Base-by-base conservation (phyloP, 306 rosid genomes). In the Oxytropis ochrocephala region DNA sequence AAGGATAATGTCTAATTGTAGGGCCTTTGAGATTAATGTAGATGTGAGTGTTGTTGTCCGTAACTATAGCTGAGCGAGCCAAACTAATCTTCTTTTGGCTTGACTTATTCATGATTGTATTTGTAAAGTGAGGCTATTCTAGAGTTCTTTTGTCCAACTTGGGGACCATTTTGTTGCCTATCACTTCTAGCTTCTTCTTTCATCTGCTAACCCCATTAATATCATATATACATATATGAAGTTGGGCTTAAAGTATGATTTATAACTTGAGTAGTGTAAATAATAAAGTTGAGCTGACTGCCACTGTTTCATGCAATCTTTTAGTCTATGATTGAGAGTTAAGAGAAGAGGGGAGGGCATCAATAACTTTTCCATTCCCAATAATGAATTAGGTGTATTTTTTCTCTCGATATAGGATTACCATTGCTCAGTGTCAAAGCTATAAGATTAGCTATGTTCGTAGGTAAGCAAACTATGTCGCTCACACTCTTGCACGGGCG, bases 21-120 rank as follows among this genome's bases (percentile, higher is more conserved):
- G 86, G 80, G 62, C 14, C 80, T 4, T 57, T 7, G 43, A 64
- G 75, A 72, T 56, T 78, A 74, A 82, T 46, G 67, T 48, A 48
- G 62, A 72, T 12, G 79, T 81, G 70, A 74, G 77, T 64, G 74
- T 51, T 73, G 38, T 67, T 73, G 82, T 73, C 82, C 19, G 1
- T 64, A 59, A 73, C 64, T 61, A 7, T 77, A 38, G 38, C 33
- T 8, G 35, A 50, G 63, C 72, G 35, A 50, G 63, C 72, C 52
- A 58, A 74, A 17, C 47, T 78, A 69, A 74, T 78, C 77, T 43
- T 51, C 63, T 78, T 74, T 74, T 64, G 72, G 69, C 53, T 78
- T 70, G 80, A 78, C 86, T 74, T 69, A 11, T 74, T 42, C 12
- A 74, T 66, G 72, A 71, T 51, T 74, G 78, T 78, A 51, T 27